Evolutionary conservation across 2,329 filamentous ascomycete genomes (phyloP), one percentile per base, ranked within the genome.

Genomic region (Colletotrichum kahawae): DNA sequence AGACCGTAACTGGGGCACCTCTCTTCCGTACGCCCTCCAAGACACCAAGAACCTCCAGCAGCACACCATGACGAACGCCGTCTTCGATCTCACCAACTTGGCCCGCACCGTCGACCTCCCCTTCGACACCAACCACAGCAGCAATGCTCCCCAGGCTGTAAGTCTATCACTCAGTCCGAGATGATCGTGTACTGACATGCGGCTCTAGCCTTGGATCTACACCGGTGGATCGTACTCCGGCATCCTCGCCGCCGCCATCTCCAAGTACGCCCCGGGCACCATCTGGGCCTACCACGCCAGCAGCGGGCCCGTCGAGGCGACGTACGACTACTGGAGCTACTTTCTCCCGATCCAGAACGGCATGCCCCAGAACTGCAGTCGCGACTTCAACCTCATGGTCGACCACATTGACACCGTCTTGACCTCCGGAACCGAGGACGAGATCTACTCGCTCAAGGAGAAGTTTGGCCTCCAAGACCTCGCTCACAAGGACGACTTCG

Each of bases 261-360:
- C 88, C 43, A 87, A 87, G 77, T 75, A 87, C 4, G 82, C 85
- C 2, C 89, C 90, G 0, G 90, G 88, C 8, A 91, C 89, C 1
- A 90, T 91, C 81, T 92, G 90, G 90, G 90, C 90, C 2, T 92
- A 92, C 77, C 89, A 90, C 80, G 84, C 90, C 4, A 89, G 88
- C 34, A 89, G 87, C 79, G 90, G 87, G 0, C 88, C 89, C 1
- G 89, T 92, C 1, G 82, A 92, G 77, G 87, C 88, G 1, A 86
- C 92, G 38, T 85, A 87, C 29, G 85, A 92, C 80, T 91, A 88
- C 78, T 92, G 89, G 89, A 84, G 88, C 80, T 92, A 92, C 78
- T 92, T 91, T 78, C 78, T 84, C 5, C 90, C 90, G 0, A 84
- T 92, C n/a, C 87, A 90, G 78, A 78, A 88, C 36, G 90, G 89